Evolutionary conservation across 1,139 yeast genomes (phyloP).

Genomic region (Candida sp.): DNA sequence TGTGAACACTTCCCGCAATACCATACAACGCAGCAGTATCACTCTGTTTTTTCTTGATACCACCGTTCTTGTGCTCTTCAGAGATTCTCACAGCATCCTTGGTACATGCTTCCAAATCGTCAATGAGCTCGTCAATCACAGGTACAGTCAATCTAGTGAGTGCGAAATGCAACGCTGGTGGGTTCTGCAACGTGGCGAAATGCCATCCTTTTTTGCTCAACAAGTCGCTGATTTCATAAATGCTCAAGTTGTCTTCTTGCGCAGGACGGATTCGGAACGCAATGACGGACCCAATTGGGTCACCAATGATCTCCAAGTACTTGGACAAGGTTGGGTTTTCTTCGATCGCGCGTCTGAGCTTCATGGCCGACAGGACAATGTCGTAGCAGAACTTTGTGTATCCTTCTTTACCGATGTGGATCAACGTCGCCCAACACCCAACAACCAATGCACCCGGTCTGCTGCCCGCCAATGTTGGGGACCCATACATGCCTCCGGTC

Average conservation of each 20-base stretch:
- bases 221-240: constrained; percentile 78
- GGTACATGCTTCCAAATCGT: constrained; percentile 56
- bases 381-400: constrained; percentile 68
- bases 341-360: constrained; percentile 53
- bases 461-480: constrained; percentile 96
- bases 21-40: constrained; percentile 93
- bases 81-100: constrained; percentile 40
- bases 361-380: constrained; percentile 69
- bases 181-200: constrained; percentile 81
- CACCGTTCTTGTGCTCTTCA: constrained; percentile 29
- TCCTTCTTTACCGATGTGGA: constrained; percentile 80
- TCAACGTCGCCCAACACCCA: constrained; percentile 96
- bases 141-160: constrained; percentile 73
- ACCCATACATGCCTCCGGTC: constrained; percentile 96
- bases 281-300: constrained; percentile 83
- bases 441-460: constrained; percentile 97
- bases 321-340: constrained; percentile 44
- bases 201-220: constrained; percentile 86
- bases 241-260: constrained; percentile 44
- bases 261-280: constrained; percentile 61
- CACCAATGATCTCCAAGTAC: constrained; percentile 67
- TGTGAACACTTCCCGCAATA: constrained; percentile 88
- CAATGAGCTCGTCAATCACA: constrained; percentile 64
- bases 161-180: constrained; percentile 92
- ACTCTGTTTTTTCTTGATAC: constrained; percentile 26